Percentiles rank a stretch among this genome's conserved stretches.
Conservation (phyloP, 768 basidiomycete genomes). For the Lentinus brumalis region DNA sequence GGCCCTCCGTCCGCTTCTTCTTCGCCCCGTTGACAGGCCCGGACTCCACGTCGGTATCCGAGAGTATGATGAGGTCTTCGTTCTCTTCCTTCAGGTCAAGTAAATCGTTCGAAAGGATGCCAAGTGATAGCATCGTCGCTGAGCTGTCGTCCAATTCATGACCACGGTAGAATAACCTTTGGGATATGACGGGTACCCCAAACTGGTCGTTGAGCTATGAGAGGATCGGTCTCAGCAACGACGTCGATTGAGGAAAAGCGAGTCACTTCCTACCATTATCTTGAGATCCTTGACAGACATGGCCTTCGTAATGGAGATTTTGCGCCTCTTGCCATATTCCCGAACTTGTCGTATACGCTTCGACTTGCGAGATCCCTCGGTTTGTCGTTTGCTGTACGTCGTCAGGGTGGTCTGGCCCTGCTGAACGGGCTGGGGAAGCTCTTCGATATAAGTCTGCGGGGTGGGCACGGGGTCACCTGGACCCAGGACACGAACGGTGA, state of each 20-base stretch:
- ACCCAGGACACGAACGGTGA: constrained; percentile 54
- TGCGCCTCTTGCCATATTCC: constrained; percentile 51
- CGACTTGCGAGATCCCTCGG: constrained; percentile 53
- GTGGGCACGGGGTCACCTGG: constrained; percentile 34
- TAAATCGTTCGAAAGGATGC: constrained; percentile 58
- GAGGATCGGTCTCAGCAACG: not conserved
- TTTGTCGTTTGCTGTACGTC: constrained; percentile 42
- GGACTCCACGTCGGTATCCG: constrained; percentile 50
- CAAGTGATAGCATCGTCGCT: constrained; percentile 52
- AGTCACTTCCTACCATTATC: constrained; percentile 51
- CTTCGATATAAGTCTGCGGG: constrained; percentile 30
- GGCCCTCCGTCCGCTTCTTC: constrained; percentile 56
- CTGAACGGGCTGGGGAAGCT: constrained; percentile 14
- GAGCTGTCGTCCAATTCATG: constrained; percentile 67
- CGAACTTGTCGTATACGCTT: constrained; percentile 65
- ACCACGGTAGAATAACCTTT: constrained; percentile 64
- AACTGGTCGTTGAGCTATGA: constrained; percentile 61
- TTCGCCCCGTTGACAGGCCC: constrained; percentile 22
- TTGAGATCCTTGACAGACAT: constrained; percentile 82
- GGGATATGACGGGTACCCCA: constrained; percentile 74
- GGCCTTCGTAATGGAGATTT: constrained; percentile 57
- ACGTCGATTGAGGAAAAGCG: not conserved
- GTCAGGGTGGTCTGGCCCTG: constrained; percentile 25
- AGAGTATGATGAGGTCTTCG: constrained; percentile 58
- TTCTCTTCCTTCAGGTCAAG: constrained; percentile 66